Evolutionary conservation across 768 basidiomycete genomes (phyloP).

Genomic region (Termitomyces sp.): DNA sequence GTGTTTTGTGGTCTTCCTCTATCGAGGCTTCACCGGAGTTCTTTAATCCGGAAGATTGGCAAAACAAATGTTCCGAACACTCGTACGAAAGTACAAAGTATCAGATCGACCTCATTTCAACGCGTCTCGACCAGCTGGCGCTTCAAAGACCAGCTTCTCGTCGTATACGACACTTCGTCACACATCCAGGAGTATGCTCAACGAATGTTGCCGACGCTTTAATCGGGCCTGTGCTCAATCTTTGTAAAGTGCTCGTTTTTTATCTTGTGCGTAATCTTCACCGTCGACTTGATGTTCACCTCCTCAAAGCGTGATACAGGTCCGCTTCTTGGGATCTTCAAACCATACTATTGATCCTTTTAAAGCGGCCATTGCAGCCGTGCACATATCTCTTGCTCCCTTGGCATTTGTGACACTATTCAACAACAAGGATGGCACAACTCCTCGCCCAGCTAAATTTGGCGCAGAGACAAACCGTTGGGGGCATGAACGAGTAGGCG

Average conservation of each 20-base stretch:
- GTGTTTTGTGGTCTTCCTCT: constrained; percentile 81
- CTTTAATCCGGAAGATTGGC: constrained; percentile 68
- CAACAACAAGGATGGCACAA: constrained; percentile 13
- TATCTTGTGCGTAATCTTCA: constrained; percentile 49
- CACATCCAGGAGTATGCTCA: constrained; percentile 65
- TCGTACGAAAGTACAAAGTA: constrained; percentile 75
- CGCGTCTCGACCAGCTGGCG: constrained; percentile 46
- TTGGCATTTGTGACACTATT: constrained; percentile 41
- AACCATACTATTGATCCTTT: constrained; percentile 58
- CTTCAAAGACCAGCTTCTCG: constrained; percentile 19
- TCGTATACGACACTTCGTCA: constrained; percentile 51
- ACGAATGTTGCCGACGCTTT: constrained; percentile 56
- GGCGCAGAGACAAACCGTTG: constrained; percentile 52
- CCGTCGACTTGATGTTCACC: background rate
- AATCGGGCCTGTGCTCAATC: constrained; percentile 37
- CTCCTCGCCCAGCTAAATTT: constrained; percentile 38
- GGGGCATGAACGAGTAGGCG: constrained; percentile 50
- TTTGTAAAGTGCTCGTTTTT: constrained; percentile 49
- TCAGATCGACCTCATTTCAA: constrained; percentile 65
- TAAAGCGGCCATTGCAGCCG: constrained; percentile 63
- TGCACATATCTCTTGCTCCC: constrained; percentile 63
- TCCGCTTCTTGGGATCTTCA: constrained; percentile 60
- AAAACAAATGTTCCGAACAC: constrained; percentile 51
- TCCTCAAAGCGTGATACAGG: constrained; percentile 35
- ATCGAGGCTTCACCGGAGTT: constrained; percentile 50